Base-by-base conservation (phyloP, 371 early-diverging fungal species). In the Gilbertella persicaria region DNA sequence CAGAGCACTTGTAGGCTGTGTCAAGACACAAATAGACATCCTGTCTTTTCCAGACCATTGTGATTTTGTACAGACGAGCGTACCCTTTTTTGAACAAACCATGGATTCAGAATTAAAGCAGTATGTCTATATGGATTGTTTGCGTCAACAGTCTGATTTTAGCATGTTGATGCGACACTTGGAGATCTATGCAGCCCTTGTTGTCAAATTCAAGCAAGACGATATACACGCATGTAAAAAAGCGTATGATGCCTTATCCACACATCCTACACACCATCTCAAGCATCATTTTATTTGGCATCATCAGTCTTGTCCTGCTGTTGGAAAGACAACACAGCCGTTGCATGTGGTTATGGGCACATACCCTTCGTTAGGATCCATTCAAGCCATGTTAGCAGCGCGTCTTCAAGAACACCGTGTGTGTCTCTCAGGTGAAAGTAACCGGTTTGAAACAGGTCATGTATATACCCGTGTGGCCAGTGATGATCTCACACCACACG, bases 111-210 rank as follows among this genome's bases (percentile, higher is more conserved):
- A 42, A 19, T 25, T 45, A n/a, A 52, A 53, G 12, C 1, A n/a
- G 1, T 19, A 30, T 19, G 37, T 53, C 9, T 50, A 47, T 17
- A 21, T 30, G 4, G 47, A 55, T 1, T n/a, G 28, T 17, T 14
- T 48, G 0, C 1, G 5, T 4, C 26, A 12, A 3, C 47, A 33
- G 2, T 12, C 40, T 0, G 19, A 43, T 14, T 50, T 58, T 39
- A 0, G 28, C 4, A 12, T 48, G 3, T 16, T 62, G 1, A n/a
- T 67, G 0, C 53, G 58, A 24, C 51, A 53, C 5, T 21, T 67
- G 9, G 67, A 67, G 48, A 21, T 62, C 0, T 55, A 55, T 30
- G 62, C 59, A 2, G 23, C 53, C 0, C 13, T 67, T 7, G 24
- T 23, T 10, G 16, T 5, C 35, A 52, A 55, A 21, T 62, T 64